Evolutionary conservation across 1,139 yeast genomes (phyloP), one percentile per base, ranked within the genome.

Genomic region (Diutina sp.): DNA sequence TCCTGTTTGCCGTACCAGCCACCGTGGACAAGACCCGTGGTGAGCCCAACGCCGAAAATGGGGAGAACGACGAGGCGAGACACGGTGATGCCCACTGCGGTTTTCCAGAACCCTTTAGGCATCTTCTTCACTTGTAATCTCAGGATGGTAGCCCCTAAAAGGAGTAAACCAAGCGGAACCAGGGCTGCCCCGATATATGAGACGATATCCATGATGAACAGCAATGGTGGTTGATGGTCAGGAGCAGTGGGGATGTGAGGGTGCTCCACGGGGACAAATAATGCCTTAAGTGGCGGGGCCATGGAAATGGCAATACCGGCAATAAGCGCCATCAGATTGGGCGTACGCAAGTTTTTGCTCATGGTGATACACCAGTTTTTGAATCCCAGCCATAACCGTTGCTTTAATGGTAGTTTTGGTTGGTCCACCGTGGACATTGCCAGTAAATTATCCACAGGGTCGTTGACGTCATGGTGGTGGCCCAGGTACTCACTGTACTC

Each of bases 101-200:
- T 30, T 64, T 82, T 80, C 89, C 95, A 86, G 66, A 88, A 83
- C 1, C 90, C 90, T 1, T 75, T 71, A 11, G 90, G 87, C 65
- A 90, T 72, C 16, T 73, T 67, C 16, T 75, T 77, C 32, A 90
- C 71, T 59, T 79, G 74, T 56, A 91, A 74, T 55, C 97, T 72
- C 0, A 96, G 85, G 54, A 91, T 80, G 4, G 97, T 89, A 12
- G 95, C 96, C 2, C 98, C 98, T 46, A 91, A 69, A 58, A 91
- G 67, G 55, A 88, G 67, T 58, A 91, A 74, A 1, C 97, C 97
- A 60, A 89, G 72, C 0, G 97, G 98, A 41, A 91, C 97, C 41
- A 90, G 83, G 0, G 97, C 97, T 1, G 83, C 83, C 1, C 97
- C 97, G 2, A 91, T 73, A 66, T 91, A 91, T 18, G 81, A 67